Evolutionary conservation across 1,284 basidiomycete species (phyloP).

Genomic region (Tilletia indica): DNA sequence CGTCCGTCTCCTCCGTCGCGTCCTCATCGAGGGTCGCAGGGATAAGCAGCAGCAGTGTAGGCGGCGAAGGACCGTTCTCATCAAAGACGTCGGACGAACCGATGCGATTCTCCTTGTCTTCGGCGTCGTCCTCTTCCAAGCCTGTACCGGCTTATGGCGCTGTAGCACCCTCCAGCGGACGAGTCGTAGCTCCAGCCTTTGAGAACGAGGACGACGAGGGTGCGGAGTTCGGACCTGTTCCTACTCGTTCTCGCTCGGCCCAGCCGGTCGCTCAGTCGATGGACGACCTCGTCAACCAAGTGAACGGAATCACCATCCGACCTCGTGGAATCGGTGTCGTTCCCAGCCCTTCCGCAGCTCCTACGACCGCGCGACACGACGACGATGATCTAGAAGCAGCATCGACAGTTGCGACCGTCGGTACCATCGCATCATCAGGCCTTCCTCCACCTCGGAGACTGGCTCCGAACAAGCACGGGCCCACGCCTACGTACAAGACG

Average conservation of each 20-base stretch:
- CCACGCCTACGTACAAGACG: neutral
- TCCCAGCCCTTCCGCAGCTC: conserved; percentile 13
- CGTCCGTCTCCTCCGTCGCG: conserved; percentile 9
- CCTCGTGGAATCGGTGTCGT: conserved; percentile 24
- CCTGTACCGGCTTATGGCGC: no score
- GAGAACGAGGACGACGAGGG: no score
- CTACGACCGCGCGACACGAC: conserved; percentile 19
- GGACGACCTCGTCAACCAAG: conserved; percentile 16
- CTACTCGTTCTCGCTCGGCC: neutral
- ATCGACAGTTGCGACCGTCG: conserved; percentile 21
- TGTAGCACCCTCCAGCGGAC: no score
- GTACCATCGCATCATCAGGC: neutral
- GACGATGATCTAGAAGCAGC: conserved; percentile 28
- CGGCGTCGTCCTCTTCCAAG: neutral
- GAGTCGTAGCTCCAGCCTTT: no score
- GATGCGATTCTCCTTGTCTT: neutral
- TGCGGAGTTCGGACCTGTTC: neutral
- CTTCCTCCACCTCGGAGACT: conserved; percentile 7
- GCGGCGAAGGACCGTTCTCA: neutral
- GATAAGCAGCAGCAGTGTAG: no score
- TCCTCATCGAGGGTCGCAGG: neutral
- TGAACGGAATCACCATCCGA: conserved; percentile 30
- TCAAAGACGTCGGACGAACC: neutral
- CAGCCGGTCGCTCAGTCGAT: conserved; percentile 6
- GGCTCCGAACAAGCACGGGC: neutral